Base-by-base conservation (phyloP, 352 stramenopile species). In the Globisporangium okanoganense region DNA sequence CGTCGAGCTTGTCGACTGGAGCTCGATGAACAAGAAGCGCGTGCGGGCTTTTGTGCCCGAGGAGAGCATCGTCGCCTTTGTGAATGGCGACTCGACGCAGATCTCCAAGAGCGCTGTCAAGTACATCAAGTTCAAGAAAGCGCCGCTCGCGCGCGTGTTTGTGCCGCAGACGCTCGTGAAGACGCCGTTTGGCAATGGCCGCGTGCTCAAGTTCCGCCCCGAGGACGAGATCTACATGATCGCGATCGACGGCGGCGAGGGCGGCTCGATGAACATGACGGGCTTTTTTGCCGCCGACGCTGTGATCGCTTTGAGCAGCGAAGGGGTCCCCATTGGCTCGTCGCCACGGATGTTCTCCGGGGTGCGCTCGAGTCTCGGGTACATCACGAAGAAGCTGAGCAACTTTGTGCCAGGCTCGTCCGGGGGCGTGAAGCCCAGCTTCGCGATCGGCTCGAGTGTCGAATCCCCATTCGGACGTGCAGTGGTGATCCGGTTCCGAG, bases 331-430 rank as follows among this genome's bases (percentile, higher is more conserved):
- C 10, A 69, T 75, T 24, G 73, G 65, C 5, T 60, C 73, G 1
- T 90, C 81, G 14, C 83, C 83, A 7, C 78, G 81, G 29, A 91
- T 88, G 73, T 88, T 92, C 51, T 72, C 75, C 7, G 83, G 83
- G 29, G 81, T 92, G 18, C 81, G 83, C 12, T 90, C 80, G 0
- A 71, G 83, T 27, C 66, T 92, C 7, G 83, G 83, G 18, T 92
- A 90, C 50, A 88, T 92, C 51, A 92, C 83, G 4, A 90, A 91
- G 60, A 87, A 87, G 48, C 66, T 92, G 14, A 88, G 76, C 49
- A 90, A 74, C 18, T 91, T 92, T 56, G 83, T 89, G 0, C 81
- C 81, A 22, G 74, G 80, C 16, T 62, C 56, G 25, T 67, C 72
- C 0, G 52, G 44, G 2, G 49, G 56, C 7, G 55, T 53, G 9